Percentiles rank a stretch among this genome's conserved stretches.
Conservation (phyloP, 176 grass and related monocot genomes). For the Phyllostachys edulis region DNA sequence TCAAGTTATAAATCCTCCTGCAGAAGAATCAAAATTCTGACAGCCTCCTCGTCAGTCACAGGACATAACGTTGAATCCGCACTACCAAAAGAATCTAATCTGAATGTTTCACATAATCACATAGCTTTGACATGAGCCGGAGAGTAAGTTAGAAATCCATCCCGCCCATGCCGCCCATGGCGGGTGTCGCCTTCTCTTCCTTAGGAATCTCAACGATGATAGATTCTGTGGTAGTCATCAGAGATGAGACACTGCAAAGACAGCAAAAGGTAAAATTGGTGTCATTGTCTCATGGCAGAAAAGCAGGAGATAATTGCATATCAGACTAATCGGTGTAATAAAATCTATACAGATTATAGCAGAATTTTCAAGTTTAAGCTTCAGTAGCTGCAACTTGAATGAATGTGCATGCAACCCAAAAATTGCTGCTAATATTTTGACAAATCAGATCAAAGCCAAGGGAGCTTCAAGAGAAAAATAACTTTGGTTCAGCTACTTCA, state of each 20-base stretch:
- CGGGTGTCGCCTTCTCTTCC: slow-evolving; percentile 34
- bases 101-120: slow-evolving; percentile 18
- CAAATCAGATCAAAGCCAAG: not conserved
- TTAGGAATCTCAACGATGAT: slow-evolving; percentile 62
- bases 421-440: not conserved
- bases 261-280: not conserved
- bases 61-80: not conserved
- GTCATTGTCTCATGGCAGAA: not conserved
- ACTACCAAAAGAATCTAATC: slow-evolving; percentile 6
- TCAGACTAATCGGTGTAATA: not conserved
- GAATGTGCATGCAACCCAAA: not conserved
- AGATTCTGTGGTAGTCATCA: slow-evolving; percentile 75
- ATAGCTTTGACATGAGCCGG: not conserved
- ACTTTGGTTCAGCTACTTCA: not conserved
- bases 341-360: not conserved
- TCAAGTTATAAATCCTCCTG: slow-evolving; percentile 12
- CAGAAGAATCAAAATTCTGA: not conserved
- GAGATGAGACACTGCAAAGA: slow-evolving; percentile 64
- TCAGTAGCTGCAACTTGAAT: not conserved
- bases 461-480: not conserved
- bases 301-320: not conserved
- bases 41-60: not conserved
- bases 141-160: slow-evolving; percentile 49
- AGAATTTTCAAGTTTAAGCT: not conserved
- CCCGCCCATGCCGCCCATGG: slow-evolving; percentile 45